Conservation (phyloP, 116 monocot species). For the Posidonia oceanica region DNA sequence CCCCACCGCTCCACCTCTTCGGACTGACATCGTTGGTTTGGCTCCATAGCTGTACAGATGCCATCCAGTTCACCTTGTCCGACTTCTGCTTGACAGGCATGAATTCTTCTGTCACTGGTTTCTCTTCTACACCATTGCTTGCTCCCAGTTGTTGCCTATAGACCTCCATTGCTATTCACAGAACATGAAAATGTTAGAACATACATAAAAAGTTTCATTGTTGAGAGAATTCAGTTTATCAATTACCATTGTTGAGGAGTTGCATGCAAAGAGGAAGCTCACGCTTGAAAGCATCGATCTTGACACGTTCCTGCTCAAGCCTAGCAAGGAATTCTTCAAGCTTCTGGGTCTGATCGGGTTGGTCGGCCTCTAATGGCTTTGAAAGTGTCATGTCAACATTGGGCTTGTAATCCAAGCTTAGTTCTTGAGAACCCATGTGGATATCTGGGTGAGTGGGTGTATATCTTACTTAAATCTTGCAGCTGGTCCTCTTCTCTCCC, state of each 20-base stretch:
- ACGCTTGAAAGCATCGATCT: constrained; percentile 90
- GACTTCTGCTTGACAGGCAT: constrained; percentile 35
- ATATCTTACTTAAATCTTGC: background rate
- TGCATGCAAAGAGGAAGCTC: constrained; percentile 97
- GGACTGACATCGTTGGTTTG: constrained; percentile 1
- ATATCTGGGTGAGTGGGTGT: background rate
- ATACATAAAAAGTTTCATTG: background rate
- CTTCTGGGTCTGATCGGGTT: constrained; percentile 19
- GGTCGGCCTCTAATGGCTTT: background rate
- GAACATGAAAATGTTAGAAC: background rate
- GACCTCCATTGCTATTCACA: constrained; percentile 3
- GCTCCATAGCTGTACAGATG: constrained; percentile 50
- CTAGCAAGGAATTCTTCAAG: constrained; percentile 60
- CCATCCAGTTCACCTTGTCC: constrained; percentile 73
- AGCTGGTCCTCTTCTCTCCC: background rate
- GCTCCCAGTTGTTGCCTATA: background rate
- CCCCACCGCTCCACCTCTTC: constrained; percentile 28
- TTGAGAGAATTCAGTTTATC: background rate
- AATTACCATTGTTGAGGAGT: constrained; percentile 55
- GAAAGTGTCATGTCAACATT: constrained; percentile 10
- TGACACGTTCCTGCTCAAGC: constrained; percentile 75
- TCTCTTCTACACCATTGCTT: background rate
- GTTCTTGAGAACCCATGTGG: constrained; percentile 21
- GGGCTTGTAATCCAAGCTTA: constrained; percentile 64
- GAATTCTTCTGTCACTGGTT: constrained; percentile 59